Evolutionary conservation across 2,329 filamentous ascomycete species (phyloP), one percentile per base, ranked within the genome.

Genomic region (Trichophyton mentagrophytes): DNA sequence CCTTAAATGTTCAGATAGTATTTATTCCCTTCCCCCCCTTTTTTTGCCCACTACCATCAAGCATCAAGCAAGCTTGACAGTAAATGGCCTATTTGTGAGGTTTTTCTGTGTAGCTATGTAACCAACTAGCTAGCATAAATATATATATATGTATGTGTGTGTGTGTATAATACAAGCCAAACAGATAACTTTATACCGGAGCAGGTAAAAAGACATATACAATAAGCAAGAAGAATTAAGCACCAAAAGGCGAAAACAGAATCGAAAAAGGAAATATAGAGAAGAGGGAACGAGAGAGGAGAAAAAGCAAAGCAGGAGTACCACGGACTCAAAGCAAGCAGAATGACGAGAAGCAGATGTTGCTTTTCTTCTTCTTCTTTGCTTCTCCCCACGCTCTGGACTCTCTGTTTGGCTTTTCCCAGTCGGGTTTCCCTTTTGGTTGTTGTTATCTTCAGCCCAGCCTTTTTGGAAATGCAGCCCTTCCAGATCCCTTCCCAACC

Each of bases 51-150:
- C 33, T 55, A 17, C 30, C 30, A 55, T 55, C 51, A 55, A 55
- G 51, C 51, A 55, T 25, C 3, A 9, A 51, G 33, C 33, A 38
- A 55, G 51, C 51, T 36, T n/a, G 20, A 36, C 5, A 33, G 51
- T n/a, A 20, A 36, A 38, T 55, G 51, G 51, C 51, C 25, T 20
- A 17, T 55, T 33, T 51, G 46, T 51, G 46, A 15, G 51, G 51
- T 55, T 55, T 36, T 36, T 38, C 27, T 55, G 51, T 55, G 51
- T 36, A 55, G 30, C 51, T 55, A 55, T 55, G 17, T 55, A 55
- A 36, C 51, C 51, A 51, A 51, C 46, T 51, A 51, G 46, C 46
- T 51, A 51, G 22, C 46, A 38, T 51, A 51, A 38, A 38, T 38
- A 55, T 53, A 30, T 30, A 27, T 27, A 7, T 27, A 27, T 6